Evolutionary conservation across 169 alveolate species (phyloP), one percentile per base, ranked within the genome.

Genomic region (Amoebophrya sp.): DNA sequence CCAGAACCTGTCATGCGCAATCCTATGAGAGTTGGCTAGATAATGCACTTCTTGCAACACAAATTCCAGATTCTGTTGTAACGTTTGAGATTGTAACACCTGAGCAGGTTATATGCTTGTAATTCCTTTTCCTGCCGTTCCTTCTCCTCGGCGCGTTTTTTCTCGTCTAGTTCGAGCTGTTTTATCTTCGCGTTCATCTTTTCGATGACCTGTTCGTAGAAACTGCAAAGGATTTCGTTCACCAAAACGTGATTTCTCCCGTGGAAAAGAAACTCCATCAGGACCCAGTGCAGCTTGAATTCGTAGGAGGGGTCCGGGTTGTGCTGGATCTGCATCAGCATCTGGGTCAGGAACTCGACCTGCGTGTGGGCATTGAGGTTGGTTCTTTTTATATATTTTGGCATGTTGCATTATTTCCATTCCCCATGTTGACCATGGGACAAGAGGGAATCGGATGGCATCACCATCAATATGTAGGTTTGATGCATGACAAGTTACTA

Each of bases 221-320:
- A 66, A 0, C 18, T n/a, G 35, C 83, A 66, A 18, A 66, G 83
- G 35, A 25, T 66, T n/a, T 66, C 83, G 83, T 66, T 66, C 35
- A 66, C 10, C 2, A 66, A 25, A 7, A 66, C 83, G 83, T 66
- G 83, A 66, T 66, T 66, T 25, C 83, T 66, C 7, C 83, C 83
- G 83, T 66, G 83, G 35, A 66, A 66, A 3, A 66, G 83, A 66
- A 66, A 66, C 83, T 66, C 83, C 83, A 66, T 66, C 38, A 66
- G 32, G 39, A 66, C 83, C 83, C 83, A 66, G 18, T 66, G 83
- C 7, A 66, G 83, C 83, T 66, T 66, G 35, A 66, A 66, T 1
- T 18, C 83, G 83, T 66, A 66, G 35, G 2, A 2, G 35, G 39
- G 39, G 18, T 66, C 35, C 83, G 83, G 83, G 32, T 66, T 66